Evolutionary conservation across 1,139 yeast genomes (phyloP).

Genomic region (Kluyveromyces marxianus): DNA sequence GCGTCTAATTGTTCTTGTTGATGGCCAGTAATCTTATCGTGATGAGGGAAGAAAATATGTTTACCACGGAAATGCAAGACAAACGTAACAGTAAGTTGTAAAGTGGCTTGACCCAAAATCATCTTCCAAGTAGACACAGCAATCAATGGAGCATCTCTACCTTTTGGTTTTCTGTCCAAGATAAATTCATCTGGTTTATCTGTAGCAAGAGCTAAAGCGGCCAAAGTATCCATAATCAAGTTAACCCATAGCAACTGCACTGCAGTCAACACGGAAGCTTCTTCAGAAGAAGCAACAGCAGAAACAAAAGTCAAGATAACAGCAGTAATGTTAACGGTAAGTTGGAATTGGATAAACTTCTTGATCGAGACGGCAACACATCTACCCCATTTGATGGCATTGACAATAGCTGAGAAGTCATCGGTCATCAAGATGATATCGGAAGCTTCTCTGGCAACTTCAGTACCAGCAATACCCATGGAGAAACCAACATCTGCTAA

Average conservation of each 20-base stretch:
- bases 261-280: constrained; percentile 85
- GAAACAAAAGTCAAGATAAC: constrained; percentile 88
- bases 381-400: constrained; percentile 99
- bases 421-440: constrained; percentile 92
- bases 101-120: constrained; percentile 80
- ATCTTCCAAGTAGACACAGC: constrained; percentile 96
- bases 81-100: constrained; percentile 75
- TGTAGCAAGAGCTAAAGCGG: constrained; percentile 95
- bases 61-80: constrained; percentile 72
- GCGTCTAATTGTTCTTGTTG: constrained; percentile 61
- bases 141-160: constrained; percentile 72
- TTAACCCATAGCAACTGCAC: constrained; percentile 97
- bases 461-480: constrained; percentile 92
- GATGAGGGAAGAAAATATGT: constrained; percentile 45
- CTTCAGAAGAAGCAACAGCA: constrained; percentile 75
- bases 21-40: constrained; percentile 35
- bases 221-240: constrained; percentile 95
- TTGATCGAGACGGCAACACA: constrained; percentile 92
- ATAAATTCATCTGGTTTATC: constrained; percentile 87
- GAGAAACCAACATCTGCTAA: constrained; percentile 90
- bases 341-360: constrained; percentile 90
- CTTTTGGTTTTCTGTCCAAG: constrained; percentile 76
- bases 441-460: constrained; percentile 93
- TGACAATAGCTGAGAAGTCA: constrained; percentile 89
- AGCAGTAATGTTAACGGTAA: constrained; percentile 94